Evolutionary conservation across 176 grass and related monocot species (phyloP), one percentile per base, ranked within the genome.

Genomic region (Musa itinerans): DNA sequence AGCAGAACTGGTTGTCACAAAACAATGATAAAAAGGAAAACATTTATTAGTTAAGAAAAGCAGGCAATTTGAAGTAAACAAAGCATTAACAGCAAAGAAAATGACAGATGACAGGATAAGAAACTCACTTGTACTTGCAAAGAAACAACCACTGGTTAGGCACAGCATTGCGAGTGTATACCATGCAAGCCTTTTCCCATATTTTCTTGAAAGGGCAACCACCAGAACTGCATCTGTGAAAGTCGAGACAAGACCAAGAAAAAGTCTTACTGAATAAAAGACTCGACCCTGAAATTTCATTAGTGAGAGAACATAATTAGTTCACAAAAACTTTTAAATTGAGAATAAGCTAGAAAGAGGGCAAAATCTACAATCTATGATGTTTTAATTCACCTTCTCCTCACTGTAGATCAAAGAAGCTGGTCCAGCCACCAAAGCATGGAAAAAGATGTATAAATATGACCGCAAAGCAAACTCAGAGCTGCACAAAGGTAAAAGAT

Each of bases 111-210:
- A 70, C 26, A 10, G 12, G 68, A 50, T 4, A 70, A 63, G 75
- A 81, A 64, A 80, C 82, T 83, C 94, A 99, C 95, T 99, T 63
- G 90, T 99, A 75, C 90, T 99, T 15, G 95, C 95, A 79, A 99
- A 99, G 84, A 99, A 99, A 75, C 90, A 99, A 64, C 95, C 95
- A 71, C 95, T 99, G 34, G 95, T 94, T 76, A 99, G 82, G 71
- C 90, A 99, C 63, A 99, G 76, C 90, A 92, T 87, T 81, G 90
- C 95, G 82, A 99, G 90, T 81, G 84, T 68, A 87, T 99, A 99
- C 79, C 81, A 94, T 71, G 86, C 90, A 78, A 92, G 80, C 57
- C 95, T 91, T 62, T 99, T 91, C 74, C 95, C 95, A 77, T 99
- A 94, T 91, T 76, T 91, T 80, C 88, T 94, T 57, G 95, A 91